phyloP scores from a whole-genome alignment of 2,329 filamentous ascomycete species.

The Ceratocystis ficicola region DNA sequence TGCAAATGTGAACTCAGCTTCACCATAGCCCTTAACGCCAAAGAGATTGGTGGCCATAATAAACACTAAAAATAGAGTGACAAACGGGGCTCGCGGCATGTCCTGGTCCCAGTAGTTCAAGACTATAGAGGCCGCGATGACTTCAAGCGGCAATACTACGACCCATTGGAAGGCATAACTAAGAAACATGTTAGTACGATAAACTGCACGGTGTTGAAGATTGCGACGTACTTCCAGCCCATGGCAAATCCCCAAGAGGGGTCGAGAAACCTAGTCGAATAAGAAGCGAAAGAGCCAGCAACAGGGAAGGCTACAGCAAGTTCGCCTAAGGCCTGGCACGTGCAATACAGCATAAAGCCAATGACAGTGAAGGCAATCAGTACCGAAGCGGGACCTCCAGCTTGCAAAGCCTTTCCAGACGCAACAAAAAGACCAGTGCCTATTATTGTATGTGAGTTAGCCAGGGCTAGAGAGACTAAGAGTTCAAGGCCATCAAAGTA shows the following conservation, averaged over 20 bases:
- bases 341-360: conserved; percentile 81
- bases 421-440: conserved; percentile 79
- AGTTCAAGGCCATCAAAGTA: conserved; percentile 28
- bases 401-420: conserved; percentile 57
- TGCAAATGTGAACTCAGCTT: conserved; percentile 79
- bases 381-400: conserved; percentile 65
- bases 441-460: conserved; percentile 27
- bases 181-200: conserved; percentile 18
- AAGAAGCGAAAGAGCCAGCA: conserved; percentile 82
- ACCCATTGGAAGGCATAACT: conserved; percentile 85
- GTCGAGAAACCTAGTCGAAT: conserved; percentile 83
- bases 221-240: conserved; percentile 66
- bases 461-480: neutral
- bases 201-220: neutral
- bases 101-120: conserved; percentile 63
- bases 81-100: conserved; percentile 61
- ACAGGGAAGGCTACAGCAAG: conserved; percentile 84
- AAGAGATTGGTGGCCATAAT: conserved; percentile 79
- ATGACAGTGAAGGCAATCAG: conserved; percentile 68
- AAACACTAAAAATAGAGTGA: conserved; percentile 64
- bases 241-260: conserved; percentile 92
- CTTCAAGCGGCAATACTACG: conserved; percentile 68
- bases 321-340: conserved; percentile 82
- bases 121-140: conserved; percentile 76
- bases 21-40: conserved; percentile 77